These are phyloP conservation scores for Linnemannia exigua DNA, from an alignment of 192 early-diverging fungal species.

Conservation along the genomic window DNA sequence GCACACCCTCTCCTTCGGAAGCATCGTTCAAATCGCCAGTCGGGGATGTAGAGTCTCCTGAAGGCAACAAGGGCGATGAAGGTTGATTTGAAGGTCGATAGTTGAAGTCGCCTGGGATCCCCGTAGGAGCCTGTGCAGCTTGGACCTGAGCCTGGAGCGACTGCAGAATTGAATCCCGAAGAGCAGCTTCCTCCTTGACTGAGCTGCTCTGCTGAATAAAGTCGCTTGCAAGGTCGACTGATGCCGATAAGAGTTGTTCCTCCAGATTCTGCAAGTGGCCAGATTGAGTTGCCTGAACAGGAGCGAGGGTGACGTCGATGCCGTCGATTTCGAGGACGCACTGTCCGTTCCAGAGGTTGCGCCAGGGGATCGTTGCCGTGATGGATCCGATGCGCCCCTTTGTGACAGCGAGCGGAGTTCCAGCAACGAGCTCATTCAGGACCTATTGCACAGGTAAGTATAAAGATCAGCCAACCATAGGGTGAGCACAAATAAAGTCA, in stretches of 20 bases:
- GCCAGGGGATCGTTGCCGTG: slow-evolving; percentile 84
- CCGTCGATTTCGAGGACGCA: slow-evolving; percentile 81
- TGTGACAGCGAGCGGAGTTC: slow-evolving; percentile 78
- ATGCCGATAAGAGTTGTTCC: slow-evolving; percentile 80
- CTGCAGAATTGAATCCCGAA: slow-evolving; percentile 67
- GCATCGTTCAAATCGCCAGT: neutral
- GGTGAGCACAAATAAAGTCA: slow-evolving; percentile 8
- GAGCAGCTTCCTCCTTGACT: slow-evolving; percentile 74
- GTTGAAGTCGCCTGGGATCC: slow-evolving; percentile 52
- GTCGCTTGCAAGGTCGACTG: slow-evolving; percentile 90
- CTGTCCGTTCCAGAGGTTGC: slow-evolving; percentile 85
- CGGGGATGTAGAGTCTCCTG: slow-evolving; percentile 4
- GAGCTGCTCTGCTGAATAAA: slow-evolving; percentile 80
- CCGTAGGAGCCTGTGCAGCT: slow-evolving; percentile 37
- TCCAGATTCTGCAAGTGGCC: slow-evolving; percentile 64
- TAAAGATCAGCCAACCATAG: neutral
- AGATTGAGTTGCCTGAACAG: slow-evolving; percentile 31
- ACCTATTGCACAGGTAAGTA: slow-evolving; percentile 62
- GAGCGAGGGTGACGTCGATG: slow-evolving; percentile 68
- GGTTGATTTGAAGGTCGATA: slow-evolving; percentile 14
- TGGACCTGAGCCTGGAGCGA: slow-evolving; percentile 60
- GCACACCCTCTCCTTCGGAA: slow-evolving; percentile 72
- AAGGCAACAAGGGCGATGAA: slow-evolving; percentile 3
- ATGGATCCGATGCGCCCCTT: slow-evolving; percentile 80
- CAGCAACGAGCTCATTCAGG: slow-evolving; percentile 77